Base-by-base conservation (phyloP, 345 rosid genomes). In the Hibiscus mutabilis region DNA sequence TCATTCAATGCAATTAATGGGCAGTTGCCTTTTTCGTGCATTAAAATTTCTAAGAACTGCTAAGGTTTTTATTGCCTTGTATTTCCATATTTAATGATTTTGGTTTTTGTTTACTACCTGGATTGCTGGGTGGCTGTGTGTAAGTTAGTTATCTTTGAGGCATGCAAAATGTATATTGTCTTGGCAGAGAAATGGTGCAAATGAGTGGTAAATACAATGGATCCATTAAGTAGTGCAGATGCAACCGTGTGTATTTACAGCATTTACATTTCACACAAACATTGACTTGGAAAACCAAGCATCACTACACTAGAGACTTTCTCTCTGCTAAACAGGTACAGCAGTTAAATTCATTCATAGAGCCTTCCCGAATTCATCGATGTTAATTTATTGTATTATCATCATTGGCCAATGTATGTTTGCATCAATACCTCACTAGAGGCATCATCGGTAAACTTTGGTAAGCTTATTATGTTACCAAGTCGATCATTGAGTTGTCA, bases 291-390 rank as follows among this genome's bases (percentile, higher is more conserved):
- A 52, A 25, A 29, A 57, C 13, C 11, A 68, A 18, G 29, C 25
- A n/a, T 56, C 1, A 19, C 24, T 53, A 19, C 58, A 53, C 10
- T 53, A 53, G 46, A 37, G 60, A 19, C 16, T 21, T 21, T 24
- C 25, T n/a, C 9, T 57, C 55, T 40, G 56, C 14, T 12, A 44
- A 25, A 3, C 42, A 71, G 29, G 22, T 25, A 3, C 42, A 73
- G 35, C 33, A 52, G 71, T 9, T 9, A 15, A 55, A 55, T 68
- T 16, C 18, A 24, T 77, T 90, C 82, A 91, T 9, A 87, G 82
- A 56, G 92, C 87, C 77, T 75, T 84, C 31, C n/a, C n/a, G n/a
- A n/a, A n/a, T n/a, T n/a, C n/a, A n/a, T n/a, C n/a, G n/a, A n/a
- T n/a, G n/a, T n/a, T n/a, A n/a, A n/a, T n/a, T n/a, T n/a, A n/a